These are phyloP conservation scores for Parathielavia hyrcaniae DNA, from an alignment of 495 filamentous ascomycete species.

Conservation along the genomic window DNA sequence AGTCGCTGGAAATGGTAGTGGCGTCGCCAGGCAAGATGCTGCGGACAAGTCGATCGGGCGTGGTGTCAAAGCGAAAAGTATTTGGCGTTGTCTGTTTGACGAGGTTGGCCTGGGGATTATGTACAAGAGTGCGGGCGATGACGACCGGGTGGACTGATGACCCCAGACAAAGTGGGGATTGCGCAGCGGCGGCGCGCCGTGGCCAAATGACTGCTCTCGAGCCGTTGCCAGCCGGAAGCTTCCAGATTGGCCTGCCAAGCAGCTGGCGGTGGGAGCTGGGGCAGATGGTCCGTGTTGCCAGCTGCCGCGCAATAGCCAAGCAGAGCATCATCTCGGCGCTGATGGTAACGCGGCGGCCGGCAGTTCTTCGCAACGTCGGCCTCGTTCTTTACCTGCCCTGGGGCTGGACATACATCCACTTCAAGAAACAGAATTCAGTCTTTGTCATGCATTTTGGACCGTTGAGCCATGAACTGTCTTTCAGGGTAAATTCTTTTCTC, in stretches of 20 bases:
- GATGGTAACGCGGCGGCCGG: no score
- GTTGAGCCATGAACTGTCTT: no score
- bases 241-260: conserved; percentile 3
- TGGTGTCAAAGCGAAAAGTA: neutral
- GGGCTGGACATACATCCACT: no score
- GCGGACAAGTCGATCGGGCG: neutral
- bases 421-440: no score
- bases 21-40: neutral
- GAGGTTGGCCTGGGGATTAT: neutral
- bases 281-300: neutral
- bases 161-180: conserved; percentile 16
- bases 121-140: neutral
- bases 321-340: no score
- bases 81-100: neutral
- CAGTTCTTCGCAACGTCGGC: no score
- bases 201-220: neutral
- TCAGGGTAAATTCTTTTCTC: no score
- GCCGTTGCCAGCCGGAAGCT: conserved; percentile 9
- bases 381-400: no score
- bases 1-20: neutral
- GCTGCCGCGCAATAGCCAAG: no score
- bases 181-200: conserved; percentile 13
- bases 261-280: neutral
- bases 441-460: no score
- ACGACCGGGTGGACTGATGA: conserved; percentile 13